Base-by-base conservation (phyloP, 163 green algal genomes). In the Chlorella variabilis region DNA sequence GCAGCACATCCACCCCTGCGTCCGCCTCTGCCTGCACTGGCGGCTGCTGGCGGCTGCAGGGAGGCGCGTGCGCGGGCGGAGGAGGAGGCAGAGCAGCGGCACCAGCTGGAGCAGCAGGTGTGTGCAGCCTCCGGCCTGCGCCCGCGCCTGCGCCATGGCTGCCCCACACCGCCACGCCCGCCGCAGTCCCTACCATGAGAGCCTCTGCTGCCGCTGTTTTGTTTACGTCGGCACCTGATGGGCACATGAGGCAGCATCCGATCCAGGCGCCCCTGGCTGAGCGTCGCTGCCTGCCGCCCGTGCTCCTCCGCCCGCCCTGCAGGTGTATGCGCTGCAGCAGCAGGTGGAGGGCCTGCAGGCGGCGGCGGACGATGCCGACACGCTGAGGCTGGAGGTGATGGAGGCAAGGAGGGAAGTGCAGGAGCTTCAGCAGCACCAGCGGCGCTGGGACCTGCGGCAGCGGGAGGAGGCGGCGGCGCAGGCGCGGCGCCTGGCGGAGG, bases 251-350 rank as follows among this genome's bases (percentile, higher is more conserved):
- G n/a, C n/a, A n/a, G n/a, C n/a, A n/a, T n/a, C n/a, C n/a, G n/a
- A n/a, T n/a, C n/a, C n/a, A n/a, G n/a, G n/a, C n/a, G n/a, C n/a
- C n/a, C n/a, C n/a, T n/a, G n/a, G n/a, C n/a, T n/a, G n/a, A n/a
- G n/a, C n/a, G n/a, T n/a, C n/a, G n/a, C n/a, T n/a, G n/a, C n/a
- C n/a, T n/a, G n/a, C n/a, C n/a, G n/a, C n/a, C n/a, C n/a, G n/a
- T n/a, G n/a, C n/a, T n/a, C n/a, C n/a, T n/a, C n/a, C n/a, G n/a
- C n/a, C n/a, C n/a, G 27, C 21, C 29, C 4, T 11, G 54, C 73
- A 80, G 73, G 56, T 80, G 54, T 80, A 70, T 70, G 56, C 41
- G 27, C 56, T 80, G 54, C 59, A 59, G 56, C 73, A 69, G 48
- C 73, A 66, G 23, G 56, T 80, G 36, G 3, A 70, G 56, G 73